A percentile compares a stretch with the other conserved stretches of the same genome.
phyloP scores from a whole-genome alignment of 2,329 filamentous ascomycete genomes.

The Diplodia corticola region DNA sequence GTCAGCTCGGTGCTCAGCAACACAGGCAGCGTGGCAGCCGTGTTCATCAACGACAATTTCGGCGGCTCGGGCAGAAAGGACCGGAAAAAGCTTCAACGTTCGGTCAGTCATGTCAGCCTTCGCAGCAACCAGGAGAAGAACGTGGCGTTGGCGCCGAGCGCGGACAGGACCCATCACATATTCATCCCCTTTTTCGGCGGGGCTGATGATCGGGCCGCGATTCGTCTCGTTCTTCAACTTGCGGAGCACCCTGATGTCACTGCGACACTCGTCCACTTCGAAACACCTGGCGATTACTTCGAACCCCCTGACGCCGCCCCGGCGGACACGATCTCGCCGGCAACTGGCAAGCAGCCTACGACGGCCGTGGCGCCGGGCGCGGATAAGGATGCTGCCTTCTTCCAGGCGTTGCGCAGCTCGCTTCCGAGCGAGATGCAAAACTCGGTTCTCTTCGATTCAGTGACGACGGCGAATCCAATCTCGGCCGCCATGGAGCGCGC shows the following conservation, averaged over 20 bases:
- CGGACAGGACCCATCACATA: slow-evolving; percentile 75
- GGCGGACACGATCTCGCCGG: neutral
- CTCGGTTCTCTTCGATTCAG: slow-evolving; percentile 61
- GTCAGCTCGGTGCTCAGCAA: slow-evolving; percentile 66
- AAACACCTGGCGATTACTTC: slow-evolving; percentile 26
- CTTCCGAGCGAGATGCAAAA: slow-evolving; percentile 52
- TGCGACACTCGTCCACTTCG: slow-evolving; percentile 69
- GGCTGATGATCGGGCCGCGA: slow-evolving; percentile 74
- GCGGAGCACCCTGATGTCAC: slow-evolving; percentile 77
- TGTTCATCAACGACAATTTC: slow-evolving; percentile 76
- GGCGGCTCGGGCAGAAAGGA: slow-evolving; percentile 48
- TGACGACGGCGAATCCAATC: slow-evolving; percentile 40
- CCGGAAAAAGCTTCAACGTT: slow-evolving; percentile 1
- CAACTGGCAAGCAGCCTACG: slow-evolving; percentile 23
- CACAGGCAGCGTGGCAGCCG: slow-evolving; percentile 67
- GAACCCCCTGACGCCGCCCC: slow-evolving; percentile 23
- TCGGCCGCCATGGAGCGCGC: slow-evolving; percentile 56
- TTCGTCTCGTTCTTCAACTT: slow-evolving; percentile 81
- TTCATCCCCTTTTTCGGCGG: slow-evolving; percentile 88
- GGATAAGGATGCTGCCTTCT: slow-evolving; percentile 56
- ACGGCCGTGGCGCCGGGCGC: slow-evolving; percentile 16
- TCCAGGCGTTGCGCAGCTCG: slow-evolving; percentile 58
- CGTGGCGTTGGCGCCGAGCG: slow-evolving; percentile 56
- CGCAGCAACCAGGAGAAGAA: slow-evolving; percentile 58
- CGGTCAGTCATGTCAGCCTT: slow-evolving; percentile 37